Conservation (phyloP, 208 protist species). For the Wallacemonas sp. region DNA sequence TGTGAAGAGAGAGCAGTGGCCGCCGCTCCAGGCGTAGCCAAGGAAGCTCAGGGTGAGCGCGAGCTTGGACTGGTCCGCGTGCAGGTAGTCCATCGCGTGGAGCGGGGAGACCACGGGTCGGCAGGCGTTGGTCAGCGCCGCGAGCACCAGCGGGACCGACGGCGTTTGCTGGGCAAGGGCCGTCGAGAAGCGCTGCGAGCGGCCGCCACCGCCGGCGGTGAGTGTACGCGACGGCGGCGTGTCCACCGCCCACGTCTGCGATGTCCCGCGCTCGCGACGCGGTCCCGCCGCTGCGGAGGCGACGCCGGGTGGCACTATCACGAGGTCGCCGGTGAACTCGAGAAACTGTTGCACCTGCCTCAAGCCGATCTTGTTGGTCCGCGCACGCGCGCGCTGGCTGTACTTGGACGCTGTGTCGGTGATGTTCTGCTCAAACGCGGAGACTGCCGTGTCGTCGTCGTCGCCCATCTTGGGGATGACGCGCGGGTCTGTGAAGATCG, state of each 20-base stretch:
- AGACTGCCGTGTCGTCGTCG: constrained; percentile 24
- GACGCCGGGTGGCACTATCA: background rate
- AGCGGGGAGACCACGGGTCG: constrained; percentile 64
- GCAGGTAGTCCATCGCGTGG: constrained; percentile 56
- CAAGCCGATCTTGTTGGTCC: constrained; percentile 53
- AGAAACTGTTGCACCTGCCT: constrained; percentile 61
- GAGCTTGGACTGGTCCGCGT: constrained; percentile 63
- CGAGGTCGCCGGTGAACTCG: constrained; percentile 30
- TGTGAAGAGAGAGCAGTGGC: constrained; percentile 84
- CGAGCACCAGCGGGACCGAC: constrained; percentile 22
- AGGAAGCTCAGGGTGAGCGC: constrained; percentile 65
- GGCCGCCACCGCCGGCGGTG: background rate
- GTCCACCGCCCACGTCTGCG: constrained; percentile 1
- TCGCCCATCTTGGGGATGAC: constrained; percentile 33
- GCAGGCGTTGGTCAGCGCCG: constrained; percentile 25
- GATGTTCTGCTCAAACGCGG: constrained; percentile 70
- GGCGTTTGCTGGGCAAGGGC: background rate
- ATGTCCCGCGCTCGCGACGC: background rate
- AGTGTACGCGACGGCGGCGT: background rate
- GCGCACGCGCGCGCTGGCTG: constrained; percentile 51
- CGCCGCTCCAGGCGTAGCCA: constrained; percentile 62
- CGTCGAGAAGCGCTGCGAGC: constrained; percentile 1
- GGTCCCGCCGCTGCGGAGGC: background rate
- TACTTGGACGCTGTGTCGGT: constrained; percentile 77
- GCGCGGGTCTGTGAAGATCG: constrained; percentile 70